phyloP scores from a whole-genome alignment of 2,329 filamentous ascomycete genomes.

The Neoascochyta sp. region DNA sequence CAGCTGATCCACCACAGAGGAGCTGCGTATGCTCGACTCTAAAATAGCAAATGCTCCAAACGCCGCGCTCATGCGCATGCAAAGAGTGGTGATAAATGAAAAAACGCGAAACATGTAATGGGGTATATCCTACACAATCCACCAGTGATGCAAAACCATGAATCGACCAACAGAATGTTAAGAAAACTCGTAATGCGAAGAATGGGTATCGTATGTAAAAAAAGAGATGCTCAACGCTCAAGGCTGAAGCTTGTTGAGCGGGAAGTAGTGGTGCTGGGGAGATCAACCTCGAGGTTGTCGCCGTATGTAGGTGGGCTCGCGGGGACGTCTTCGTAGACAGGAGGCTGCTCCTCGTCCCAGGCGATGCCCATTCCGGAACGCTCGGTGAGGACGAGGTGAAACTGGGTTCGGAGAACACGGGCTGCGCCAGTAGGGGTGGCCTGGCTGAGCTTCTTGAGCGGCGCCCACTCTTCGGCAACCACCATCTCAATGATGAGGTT shows the following conservation, averaged over 20 bases:
- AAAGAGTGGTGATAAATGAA: constrained; percentile 2
- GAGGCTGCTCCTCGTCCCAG: constrained; percentile 95
- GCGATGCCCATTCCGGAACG: constrained; percentile 82
- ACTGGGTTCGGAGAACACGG: constrained; percentile 88
- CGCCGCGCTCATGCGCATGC: constrained; percentile 5
- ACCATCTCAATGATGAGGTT: constrained; percentile 89
- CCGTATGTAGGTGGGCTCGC: constrained; percentile 67
- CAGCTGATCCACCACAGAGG: too few relatives aligned
- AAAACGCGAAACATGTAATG: constrained; percentile 4
- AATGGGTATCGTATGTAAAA: constrained; percentile 2
- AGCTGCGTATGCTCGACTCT: too few relatives aligned
- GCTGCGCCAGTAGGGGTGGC: constrained; percentile 86
- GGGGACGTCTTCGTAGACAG: constrained; percentile 90
- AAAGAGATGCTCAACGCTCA: constrained; percentile 7
- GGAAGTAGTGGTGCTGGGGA: constrained; percentile 40
- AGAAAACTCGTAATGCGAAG: constrained; percentile 18
- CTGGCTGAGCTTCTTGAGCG: constrained; percentile 65
- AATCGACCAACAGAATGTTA: constrained; percentile 14
- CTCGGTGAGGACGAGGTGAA: constrained; percentile 77
- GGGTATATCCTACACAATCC: constrained; percentile 29
- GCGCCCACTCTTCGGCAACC: constrained; percentile 81
- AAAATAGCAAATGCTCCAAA: too few relatives aligned
- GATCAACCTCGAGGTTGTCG: constrained; percentile 24
- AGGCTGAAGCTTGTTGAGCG: constrained; percentile 25
- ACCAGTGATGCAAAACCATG: constrained; percentile 14